A percentile compares a stretch with the other conserved stretches of the same genome.
These are phyloP conservation scores for Starmerella floris DNA, from an alignment of 805 yeast genomes.

Conservation along the genomic window DNA sequence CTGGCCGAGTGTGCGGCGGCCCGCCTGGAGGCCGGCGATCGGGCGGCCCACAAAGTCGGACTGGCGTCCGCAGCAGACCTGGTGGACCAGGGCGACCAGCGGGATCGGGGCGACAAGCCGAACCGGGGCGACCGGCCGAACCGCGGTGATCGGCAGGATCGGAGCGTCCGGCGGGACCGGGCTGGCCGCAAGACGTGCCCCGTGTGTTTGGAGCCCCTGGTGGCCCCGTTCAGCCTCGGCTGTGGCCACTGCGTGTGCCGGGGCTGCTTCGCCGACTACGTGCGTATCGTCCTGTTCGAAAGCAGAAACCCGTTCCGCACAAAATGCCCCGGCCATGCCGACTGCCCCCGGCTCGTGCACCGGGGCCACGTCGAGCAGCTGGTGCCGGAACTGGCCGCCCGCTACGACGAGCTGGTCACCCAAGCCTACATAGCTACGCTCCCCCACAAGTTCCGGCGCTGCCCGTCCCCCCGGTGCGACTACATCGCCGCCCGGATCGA, in stretches of 20 bases:
- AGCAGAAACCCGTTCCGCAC: slow-evolving; percentile 31
- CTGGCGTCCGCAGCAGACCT: slow-evolving; percentile 1
- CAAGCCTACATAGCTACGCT: slow-evolving; percentile 5
- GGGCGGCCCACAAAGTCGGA: slow-evolving; percentile 2
- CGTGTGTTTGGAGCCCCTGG: slow-evolving; percentile 1
- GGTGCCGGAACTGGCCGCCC: not conserved
- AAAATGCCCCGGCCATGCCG: slow-evolving; percentile 49
- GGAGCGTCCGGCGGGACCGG: no score
- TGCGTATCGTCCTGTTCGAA: slow-evolving; percentile 32
- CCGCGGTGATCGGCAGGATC: not conserved
- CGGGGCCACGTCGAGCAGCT: slow-evolving; percentile 20
- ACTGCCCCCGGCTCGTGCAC: slow-evolving; percentile 34
- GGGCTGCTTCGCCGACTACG: slow-evolving; percentile 53
- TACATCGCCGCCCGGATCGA: slow-evolving; percentile 3
- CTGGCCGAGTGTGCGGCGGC: slow-evolving; percentile 2
- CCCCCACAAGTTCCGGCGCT: slow-evolving; percentile 6
- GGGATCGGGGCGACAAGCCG: no score
- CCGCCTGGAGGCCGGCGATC: slow-evolving; percentile 4
- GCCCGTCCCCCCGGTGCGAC: slow-evolving; percentile 19
- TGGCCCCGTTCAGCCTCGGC: slow-evolving; percentile 26
- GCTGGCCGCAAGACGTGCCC: slow-evolving; percentile 6
- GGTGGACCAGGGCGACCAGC: not conserved
- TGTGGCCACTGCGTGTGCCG: slow-evolving; percentile 66
- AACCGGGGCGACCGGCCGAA: not conserved
- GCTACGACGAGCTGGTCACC: slow-evolving; percentile 3